phyloP scores from a whole-genome alignment of 164 flowering plant species.

The Cinnamomum chago region DNA sequence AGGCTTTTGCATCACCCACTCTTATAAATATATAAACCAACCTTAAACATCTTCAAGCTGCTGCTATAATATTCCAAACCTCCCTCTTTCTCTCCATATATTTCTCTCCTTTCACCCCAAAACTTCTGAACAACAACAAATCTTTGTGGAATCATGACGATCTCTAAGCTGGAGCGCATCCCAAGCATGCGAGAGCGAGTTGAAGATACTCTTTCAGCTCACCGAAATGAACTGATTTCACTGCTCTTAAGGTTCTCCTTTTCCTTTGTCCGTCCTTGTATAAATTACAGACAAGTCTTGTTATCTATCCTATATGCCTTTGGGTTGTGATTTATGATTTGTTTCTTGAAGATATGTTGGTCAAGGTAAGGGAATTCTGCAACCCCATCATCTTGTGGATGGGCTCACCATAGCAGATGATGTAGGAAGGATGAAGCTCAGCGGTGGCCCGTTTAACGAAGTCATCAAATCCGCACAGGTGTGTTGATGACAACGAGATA shows the following conservation, averaged over 20 bases:
- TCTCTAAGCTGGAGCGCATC: constrained; percentile 16
- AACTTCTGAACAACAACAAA: not conserved
- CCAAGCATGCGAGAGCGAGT: constrained; percentile 80
- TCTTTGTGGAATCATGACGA: not conserved
- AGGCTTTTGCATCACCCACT: too few relatives aligned
- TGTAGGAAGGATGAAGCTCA: constrained; percentile 29
- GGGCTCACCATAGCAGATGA: constrained; percentile 56
- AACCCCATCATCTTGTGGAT: constrained; percentile 74
- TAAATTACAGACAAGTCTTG: not conserved
- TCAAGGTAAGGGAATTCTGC: constrained; percentile 85
- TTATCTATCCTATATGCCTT: not conserved
- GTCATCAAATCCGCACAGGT: constrained; percentile 76
- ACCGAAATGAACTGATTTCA: constrained; percentile 81
- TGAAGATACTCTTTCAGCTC: constrained; percentile 81
- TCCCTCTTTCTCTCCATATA: too few relatives aligned
- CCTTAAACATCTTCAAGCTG: too few relatives aligned
- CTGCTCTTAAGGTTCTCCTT: constrained; percentile 79
- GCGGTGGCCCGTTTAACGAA: constrained; percentile 66
- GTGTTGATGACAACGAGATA: constrained; percentile 11
- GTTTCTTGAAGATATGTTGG: constrained; percentile 63
- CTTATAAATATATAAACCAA: too few relatives aligned
- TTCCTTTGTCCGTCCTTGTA: not conserved
- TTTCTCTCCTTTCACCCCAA: too few relatives aligned
- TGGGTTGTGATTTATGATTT: not conserved
- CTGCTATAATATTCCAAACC: too few relatives aligned